These are phyloP conservation scores for Graphiopsis chlorocephala DNA, from an alignment of 2,329 filamentous ascomycete species.

Conservation along the genomic window DNA sequence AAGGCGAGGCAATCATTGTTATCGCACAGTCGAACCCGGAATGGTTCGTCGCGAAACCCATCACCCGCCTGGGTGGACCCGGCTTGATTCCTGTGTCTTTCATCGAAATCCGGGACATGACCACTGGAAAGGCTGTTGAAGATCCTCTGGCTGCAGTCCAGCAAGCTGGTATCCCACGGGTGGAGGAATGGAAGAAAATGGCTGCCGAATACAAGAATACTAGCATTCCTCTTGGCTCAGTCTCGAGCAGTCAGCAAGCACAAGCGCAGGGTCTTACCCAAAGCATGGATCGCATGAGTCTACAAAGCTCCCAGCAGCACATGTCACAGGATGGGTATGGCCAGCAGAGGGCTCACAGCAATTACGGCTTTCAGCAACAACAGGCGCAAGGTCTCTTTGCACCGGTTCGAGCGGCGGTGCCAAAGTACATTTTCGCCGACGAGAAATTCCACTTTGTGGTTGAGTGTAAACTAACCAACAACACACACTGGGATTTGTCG, in stretches of 20 bases:
- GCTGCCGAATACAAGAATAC: slow-evolving; percentile 98
- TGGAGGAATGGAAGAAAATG: slow-evolving; percentile 99
- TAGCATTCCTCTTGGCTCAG: slow-evolving; percentile 89
- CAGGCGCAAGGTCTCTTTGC: slow-evolving; percentile 55
- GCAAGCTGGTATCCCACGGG: slow-evolving; percentile 84
- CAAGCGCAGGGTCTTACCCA: slow-evolving; percentile 44
- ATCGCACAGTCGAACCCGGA: slow-evolving; percentile 98
- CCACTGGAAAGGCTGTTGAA: slow-evolving; percentile 73
- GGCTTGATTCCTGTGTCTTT: slow-evolving; percentile 95
- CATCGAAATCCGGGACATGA: slow-evolving; percentile 94
- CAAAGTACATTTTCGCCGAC: slow-evolving; percentile 90
- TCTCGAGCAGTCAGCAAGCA: slow-evolving; percentile 47
- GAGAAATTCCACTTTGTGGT: slow-evolving; percentile 99
- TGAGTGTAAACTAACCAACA: slow-evolving; percentile 85
- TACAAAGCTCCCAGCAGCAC: slow-evolving; percentile 37
- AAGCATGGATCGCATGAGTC: slow-evolving; percentile 72
- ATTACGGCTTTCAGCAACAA: slow-evolving; percentile 40
- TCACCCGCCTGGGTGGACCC: slow-evolving; percentile 89
- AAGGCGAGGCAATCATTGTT: slow-evolving; percentile 94
- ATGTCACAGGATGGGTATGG: slow-evolving; percentile 23
- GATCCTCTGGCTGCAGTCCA: slow-evolving; percentile 83
- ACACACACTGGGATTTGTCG: slow-evolving; percentile 86
- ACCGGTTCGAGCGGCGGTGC: slow-evolving; percentile 79
- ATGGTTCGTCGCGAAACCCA: slow-evolving; percentile 99
- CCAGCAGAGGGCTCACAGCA: slow-evolving; percentile 32